These are phyloP conservation scores for Arthrobotrys iridis DNA, from an alignment of 2,329 filamentous ascomycete species.

Conservation along the genomic window DNA sequence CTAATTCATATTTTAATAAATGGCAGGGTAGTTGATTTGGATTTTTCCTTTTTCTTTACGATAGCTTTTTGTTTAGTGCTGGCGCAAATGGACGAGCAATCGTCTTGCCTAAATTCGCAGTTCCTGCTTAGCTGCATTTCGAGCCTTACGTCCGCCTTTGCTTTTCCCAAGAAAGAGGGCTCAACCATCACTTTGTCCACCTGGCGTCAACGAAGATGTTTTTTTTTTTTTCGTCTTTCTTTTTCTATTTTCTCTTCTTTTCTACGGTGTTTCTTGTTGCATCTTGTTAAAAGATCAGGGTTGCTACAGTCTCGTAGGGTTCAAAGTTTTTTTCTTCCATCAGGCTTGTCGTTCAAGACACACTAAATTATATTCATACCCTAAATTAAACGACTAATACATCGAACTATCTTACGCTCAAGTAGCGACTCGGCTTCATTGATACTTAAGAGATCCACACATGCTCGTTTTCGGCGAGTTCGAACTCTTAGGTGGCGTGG, in stretches of 20 bases:
- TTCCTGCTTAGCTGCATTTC: slow-evolving; percentile 6
- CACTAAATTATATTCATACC: background rate
- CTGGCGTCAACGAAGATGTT: slow-evolving; percentile 1
- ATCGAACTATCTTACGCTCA: too few species aligned
- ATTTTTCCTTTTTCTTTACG: background rate
- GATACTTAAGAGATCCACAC: too few species aligned
- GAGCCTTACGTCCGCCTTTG: background rate
- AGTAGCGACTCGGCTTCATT: too few species aligned
- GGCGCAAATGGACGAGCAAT: background rate
- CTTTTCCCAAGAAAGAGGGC: background rate
- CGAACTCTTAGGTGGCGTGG: too few species aligned
- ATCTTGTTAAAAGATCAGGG: background rate
- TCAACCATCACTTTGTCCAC: background rate
- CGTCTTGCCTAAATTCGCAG: background rate
- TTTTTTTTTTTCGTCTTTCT: background rate
- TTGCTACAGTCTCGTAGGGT: background rate
- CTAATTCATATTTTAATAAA: background rate
- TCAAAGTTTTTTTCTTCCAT: background rate
- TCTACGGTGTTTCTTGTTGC: too few species aligned
- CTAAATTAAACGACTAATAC: background rate
- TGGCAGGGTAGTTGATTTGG: background rate
- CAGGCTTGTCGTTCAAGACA: background rate
- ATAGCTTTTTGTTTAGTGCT: background rate
- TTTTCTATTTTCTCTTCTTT: too few species aligned
- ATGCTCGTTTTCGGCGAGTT: too few species aligned